Evolutionary conservation across 2,329 filamentous ascomycete species (phyloP).

Genomic region (Pseudophaeomoniella oleicola): DNA sequence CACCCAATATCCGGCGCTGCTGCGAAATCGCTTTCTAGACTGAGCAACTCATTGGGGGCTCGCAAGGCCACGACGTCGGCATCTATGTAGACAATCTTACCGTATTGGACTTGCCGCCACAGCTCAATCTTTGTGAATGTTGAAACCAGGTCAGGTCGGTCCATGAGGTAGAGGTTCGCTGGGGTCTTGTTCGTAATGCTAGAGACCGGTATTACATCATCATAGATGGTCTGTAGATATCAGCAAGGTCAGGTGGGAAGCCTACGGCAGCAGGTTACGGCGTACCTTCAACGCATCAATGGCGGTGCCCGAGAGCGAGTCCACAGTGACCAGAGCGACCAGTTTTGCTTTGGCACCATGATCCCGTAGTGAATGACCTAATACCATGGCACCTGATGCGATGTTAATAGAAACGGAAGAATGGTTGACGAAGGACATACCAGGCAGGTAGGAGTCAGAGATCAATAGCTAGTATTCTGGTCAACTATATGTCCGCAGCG

Average conservation of each 20-base stretch:
- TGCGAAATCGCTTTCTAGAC: constrained; percentile 44
- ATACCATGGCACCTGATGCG: constrained; percentile 67
- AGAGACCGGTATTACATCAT: constrained; percentile 75
- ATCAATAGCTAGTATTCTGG: constrained; percentile 57
- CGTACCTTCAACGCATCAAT: constrained; percentile 64
- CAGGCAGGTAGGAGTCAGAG: constrained; percentile 85
- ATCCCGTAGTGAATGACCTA: constrained; percentile 90
- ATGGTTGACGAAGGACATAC: constrained; percentile 33
- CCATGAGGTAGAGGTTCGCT: constrained; percentile 81
- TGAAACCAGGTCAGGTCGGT: constrained; percentile 74
- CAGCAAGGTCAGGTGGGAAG: constrained; percentile 11
- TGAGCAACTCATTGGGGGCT: constrained; percentile 85
- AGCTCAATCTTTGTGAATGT: constrained; percentile 94
- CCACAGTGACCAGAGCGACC: constrained; percentile 67
- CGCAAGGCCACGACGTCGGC: constrained; percentile 83
- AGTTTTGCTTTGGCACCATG: constrained; percentile 74
- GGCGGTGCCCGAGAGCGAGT: constrained; percentile 60
- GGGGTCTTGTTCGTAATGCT: constrained; percentile 63
- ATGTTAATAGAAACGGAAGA: constrained; percentile 2
- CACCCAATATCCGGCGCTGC: constrained; percentile 91
- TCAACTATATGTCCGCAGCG: constrained; percentile 4
- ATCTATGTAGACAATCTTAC: constrained; percentile 87
- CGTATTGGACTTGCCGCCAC: constrained; percentile 82
- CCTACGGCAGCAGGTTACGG: constrained; percentile 4
- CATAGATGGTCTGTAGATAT: constrained; percentile 54